Evolutionary conservation across 495 filamentous ascomycete genomes (phyloP), one percentile per base, ranked within the genome.

Genomic region (Hyaloscypha finlandica): DNA sequence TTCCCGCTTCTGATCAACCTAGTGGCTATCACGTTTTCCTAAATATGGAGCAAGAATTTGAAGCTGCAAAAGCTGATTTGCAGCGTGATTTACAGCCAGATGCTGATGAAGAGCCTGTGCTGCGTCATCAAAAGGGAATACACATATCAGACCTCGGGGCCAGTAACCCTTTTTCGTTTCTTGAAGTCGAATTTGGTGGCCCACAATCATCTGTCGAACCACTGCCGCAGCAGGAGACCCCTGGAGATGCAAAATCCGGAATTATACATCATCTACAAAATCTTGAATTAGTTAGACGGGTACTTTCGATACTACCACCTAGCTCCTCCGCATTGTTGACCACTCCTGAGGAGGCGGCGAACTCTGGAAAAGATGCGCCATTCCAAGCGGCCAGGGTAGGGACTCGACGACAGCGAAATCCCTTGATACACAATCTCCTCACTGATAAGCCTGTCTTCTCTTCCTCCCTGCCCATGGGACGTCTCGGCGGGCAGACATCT

Each of bases 371-470:
- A 59, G 52, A 74, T 52, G 64, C 79, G 65, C 74, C 82, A 65
- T 70, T 78, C 11, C 70, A 77, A 32, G 73, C 86, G 35, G 77
- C 87, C 1, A 86, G 89, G 56, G 90, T 93, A 2, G 85, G 86
- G 55, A 93, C 92, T 0, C 84, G 92, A 66, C 83, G 86, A 59
- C 88, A 89, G 74, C 88, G 91, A 69, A 98, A 99, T 73, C 93
- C 94, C 1, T 83, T 99, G 12, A 97, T 99, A 63, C 95, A 98
- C 77, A 98, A 96, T 71, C 89, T 98, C 8, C 85, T 99, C 20
- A 99, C 95, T 19, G 94, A 99, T 77, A 94, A 97, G 74, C 95
- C 95, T 2, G 81, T 92, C 25, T 88, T 92, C 66, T 97, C 94
- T 11, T 93, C 95, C 1, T 99, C 95, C 0, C 81, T 99, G 1